These are phyloP conservation scores for Neurospora sp. DNA, from an alignment of 495 filamentous ascomycete genomes.

Conservation along the genomic window DNA sequence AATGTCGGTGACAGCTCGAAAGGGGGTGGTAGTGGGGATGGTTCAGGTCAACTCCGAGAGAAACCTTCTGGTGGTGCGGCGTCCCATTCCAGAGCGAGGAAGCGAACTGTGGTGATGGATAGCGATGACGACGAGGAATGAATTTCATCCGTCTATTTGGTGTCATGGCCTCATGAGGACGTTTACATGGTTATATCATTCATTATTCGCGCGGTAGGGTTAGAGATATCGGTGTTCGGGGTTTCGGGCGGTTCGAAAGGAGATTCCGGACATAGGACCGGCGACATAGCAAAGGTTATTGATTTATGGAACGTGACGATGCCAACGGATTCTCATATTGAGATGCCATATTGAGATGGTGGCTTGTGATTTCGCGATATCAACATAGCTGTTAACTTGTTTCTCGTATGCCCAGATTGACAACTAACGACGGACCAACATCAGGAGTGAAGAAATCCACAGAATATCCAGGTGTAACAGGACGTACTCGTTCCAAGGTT, in stretches of 20 bases:
- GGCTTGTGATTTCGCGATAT: background rate
- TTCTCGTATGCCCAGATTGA: background rate
- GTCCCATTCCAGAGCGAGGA: background rate
- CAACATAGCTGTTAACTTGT: background rate
- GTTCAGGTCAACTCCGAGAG: background rate
- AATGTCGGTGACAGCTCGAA: background rate
- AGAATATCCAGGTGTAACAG: background rate
- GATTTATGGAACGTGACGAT: background rate
- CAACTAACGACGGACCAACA: background rate
- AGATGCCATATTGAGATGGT: background rate
- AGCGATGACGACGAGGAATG: constrained; percentile 2
- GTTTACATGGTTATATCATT: background rate
- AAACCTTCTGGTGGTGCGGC: background rate
- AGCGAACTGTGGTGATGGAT: constrained; percentile 1
- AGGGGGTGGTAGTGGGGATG: background rate
- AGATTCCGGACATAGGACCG: background rate
- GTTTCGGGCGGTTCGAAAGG: background rate
- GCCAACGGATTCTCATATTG: background rate
- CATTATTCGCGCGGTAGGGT: background rate
- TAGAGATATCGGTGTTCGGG: background rate
- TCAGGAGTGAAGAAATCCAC: background rate
- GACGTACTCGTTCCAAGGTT: background rate
- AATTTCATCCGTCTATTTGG: background rate
- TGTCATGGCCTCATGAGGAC: background rate
- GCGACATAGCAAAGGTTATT: background rate